These are phyloP conservation scores for Flueggea neowawraea DNA, from an alignment of 441 rosid genomes.

Conservation along the genomic window DNA sequence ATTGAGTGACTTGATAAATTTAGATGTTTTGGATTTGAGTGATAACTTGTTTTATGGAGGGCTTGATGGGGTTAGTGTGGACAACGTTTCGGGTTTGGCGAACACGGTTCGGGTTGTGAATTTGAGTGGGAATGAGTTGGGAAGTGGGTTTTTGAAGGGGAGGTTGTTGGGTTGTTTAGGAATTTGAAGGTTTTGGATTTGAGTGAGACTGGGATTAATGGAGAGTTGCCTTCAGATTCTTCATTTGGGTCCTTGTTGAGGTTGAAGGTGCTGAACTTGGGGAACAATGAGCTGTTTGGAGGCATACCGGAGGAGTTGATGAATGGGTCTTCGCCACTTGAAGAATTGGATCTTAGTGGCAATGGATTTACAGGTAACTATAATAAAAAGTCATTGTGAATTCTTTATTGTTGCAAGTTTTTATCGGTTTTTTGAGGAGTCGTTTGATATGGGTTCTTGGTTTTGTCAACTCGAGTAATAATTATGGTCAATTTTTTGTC, in stretches of 20 bases:
- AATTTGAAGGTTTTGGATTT: slow-evolving; percentile 72
- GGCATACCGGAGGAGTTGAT: slow-evolving; percentile 58
- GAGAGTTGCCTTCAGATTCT: slow-evolving; percentile 47
- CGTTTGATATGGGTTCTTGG: slow-evolving; percentile 2
- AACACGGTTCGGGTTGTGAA: slow-evolving; percentile 63
- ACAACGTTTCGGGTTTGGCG: slow-evolving; percentile 66
- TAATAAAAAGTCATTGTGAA: not conserved
- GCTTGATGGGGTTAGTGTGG: slow-evolving; percentile 27
- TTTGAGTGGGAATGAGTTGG: slow-evolving; percentile 60
- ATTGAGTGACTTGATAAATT: slow-evolving; percentile 58
- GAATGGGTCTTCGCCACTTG: slow-evolving; percentile 50
- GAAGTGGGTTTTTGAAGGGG: slow-evolving; percentile 53
- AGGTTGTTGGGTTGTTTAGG: slow-evolving; percentile 54
- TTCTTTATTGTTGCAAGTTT: not conserved
- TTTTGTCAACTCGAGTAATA: not conserved
- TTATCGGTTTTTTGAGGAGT: not conserved
- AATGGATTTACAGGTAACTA: slow-evolving; percentile 80
- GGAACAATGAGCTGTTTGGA: slow-evolving; percentile 65
- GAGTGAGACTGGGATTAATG: slow-evolving; percentile 47
- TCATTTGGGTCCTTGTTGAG: slow-evolving; percentile 42
- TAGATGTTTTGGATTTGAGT: slow-evolving; percentile 86
- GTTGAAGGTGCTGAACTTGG: slow-evolving; percentile 53
- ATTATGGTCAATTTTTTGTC: too few species aligned
- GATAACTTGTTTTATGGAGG: slow-evolving; percentile 59
- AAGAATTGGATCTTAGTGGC: slow-evolving; percentile 82